phyloP scores from a whole-genome alignment of 2,329 filamentous ascomycete species.

The Talaromyces sp. region DNA sequence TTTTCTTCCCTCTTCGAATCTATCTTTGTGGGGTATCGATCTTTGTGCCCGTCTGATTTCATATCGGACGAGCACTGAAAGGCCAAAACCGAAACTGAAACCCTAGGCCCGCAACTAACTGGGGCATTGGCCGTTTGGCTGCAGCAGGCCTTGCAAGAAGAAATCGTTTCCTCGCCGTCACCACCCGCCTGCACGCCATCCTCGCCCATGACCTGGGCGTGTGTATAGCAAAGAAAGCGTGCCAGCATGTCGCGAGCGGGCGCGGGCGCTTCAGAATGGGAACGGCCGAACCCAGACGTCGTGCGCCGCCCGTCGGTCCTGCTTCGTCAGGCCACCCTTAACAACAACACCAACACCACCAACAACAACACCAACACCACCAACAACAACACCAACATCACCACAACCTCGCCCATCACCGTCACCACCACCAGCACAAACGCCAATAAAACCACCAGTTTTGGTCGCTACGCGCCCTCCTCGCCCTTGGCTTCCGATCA shows the following conservation, averaged over 20 bases:
- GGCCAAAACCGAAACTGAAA: not conserved
- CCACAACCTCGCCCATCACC: not conserved
- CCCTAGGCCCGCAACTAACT: not conserved
- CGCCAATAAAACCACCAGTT: not conserved
- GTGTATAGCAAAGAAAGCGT: not conserved
- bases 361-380: conserved; percentile 3
- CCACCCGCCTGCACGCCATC: not conserved
- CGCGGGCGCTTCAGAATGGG: conserved; percentile 4
- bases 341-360: no score
- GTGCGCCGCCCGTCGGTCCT: conserved; percentile 10
- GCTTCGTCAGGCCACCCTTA: conserved; percentile 12
- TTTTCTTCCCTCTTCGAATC: not conserved
- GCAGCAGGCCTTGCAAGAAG: not conserved
- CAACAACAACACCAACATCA: conserved; percentile 5
- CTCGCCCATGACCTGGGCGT: not conserved
- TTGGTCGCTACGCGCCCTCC: not conserved
- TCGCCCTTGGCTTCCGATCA: conserved; percentile 7
- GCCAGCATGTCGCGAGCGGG: conserved; percentile 1
- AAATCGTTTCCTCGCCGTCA: not conserved
- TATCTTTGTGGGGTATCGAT: not conserved
- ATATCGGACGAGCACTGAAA: not conserved
- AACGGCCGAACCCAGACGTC: conserved; percentile 12
- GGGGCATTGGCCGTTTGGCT: not conserved
- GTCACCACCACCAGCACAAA: not conserved
- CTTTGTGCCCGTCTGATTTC: not conserved